These are phyloP conservation scores for Dispira simplex DNA, from an alignment of 192 early-diverging fungal genomes.

Conservation along the genomic window DNA sequence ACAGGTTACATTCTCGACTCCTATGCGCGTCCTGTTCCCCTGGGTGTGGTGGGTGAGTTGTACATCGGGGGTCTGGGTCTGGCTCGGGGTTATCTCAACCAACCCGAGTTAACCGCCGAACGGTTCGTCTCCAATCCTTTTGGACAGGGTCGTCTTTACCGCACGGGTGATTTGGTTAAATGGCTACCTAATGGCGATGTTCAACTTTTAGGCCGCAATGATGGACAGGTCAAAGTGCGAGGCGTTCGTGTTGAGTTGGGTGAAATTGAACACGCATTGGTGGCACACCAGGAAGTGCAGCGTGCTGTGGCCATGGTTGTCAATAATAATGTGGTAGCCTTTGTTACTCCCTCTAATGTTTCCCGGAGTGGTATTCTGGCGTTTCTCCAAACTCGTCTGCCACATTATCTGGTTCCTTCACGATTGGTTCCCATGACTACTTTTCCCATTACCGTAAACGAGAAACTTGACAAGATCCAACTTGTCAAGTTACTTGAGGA, in stretches of 20 bases:
- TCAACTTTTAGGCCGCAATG: conserved; percentile 16
- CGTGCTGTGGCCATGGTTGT: conserved; percentile 15
- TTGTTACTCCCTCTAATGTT: conserved; percentile 14
- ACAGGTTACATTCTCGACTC: conserved; percentile 19
- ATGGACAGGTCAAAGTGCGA: conserved; percentile 23
- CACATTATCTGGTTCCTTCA: conserved; percentile 6
- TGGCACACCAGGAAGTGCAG: conserved; percentile 11
- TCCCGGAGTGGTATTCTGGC: neutral
- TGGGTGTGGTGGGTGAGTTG: conserved; percentile 22
- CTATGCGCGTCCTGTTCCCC: conserved; percentile 11
- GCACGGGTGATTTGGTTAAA: conserved; percentile 18
- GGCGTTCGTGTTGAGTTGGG: conserved; percentile 21
- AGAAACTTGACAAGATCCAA: neutral
- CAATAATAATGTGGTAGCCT: conserved; percentile 15
- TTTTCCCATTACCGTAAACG: neutral
- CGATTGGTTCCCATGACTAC: neutral
- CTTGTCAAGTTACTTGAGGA: too few relatives aligned
- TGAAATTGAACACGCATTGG: conserved; percentile 16
- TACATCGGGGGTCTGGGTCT: conserved; percentile 20
- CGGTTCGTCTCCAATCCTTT: conserved; percentile 25
- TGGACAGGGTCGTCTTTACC: conserved; percentile 15
- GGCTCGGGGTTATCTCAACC: conserved; percentile 20
- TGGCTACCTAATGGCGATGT: conserved; percentile 20
- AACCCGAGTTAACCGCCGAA: conserved; percentile 18
- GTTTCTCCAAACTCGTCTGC: neutral